Percentiles rank a stretch among this genome's conserved stretches.
Conservation (phyloP, 2,329 filamentous ascomycete genomes). For the Pseudopithomyces chartarum region DNA sequence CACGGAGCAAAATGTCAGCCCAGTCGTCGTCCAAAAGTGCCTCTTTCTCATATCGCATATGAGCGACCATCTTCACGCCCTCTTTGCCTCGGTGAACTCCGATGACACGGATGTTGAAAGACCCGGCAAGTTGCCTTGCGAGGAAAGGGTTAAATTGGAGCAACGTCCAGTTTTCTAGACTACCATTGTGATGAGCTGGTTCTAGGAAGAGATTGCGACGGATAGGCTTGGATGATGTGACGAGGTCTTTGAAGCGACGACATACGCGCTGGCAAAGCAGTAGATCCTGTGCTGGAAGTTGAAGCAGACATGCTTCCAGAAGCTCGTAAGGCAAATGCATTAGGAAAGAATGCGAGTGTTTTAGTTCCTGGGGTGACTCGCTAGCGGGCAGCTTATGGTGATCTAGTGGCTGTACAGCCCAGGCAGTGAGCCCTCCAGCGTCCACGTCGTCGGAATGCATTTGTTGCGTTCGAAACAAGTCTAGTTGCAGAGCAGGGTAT, state of each 20-base stretch:
- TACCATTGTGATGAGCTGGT: conserved; percentile 11
- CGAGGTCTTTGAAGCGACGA: conserved; percentile 7
- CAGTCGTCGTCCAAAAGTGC: background rate
- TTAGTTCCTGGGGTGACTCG: background rate
- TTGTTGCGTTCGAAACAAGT: background rate
- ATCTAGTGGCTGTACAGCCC: background rate
- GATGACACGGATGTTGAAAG: conserved; percentile 11
- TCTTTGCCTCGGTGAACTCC: conserved; percentile 12
- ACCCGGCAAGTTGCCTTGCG: conserved; percentile 4
- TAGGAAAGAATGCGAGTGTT: background rate
- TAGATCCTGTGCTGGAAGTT: conserved; percentile 14
- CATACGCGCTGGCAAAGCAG: conserved; percentile 15
- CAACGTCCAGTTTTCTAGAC: conserved; percentile 6
- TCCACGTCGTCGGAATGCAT: background rate
- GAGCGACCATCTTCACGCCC: conserved; percentile 17
- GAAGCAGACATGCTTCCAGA: conserved; percentile 13
- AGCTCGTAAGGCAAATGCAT: conserved; percentile 10
- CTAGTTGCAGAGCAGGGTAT: background rate
- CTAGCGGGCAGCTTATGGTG: background rate
- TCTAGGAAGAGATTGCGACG: conserved; percentile 16
- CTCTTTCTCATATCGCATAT: conserved; percentile 12
- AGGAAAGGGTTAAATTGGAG: conserved; percentile 17
- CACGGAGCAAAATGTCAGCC: conserved; percentile 7
- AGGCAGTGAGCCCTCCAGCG: background rate
- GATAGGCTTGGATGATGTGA: conserved; percentile 13